Evolutionary conservation across 2,329 filamentous ascomycete genomes (phyloP).

Genomic region (Byssothecium circinans): DNA sequence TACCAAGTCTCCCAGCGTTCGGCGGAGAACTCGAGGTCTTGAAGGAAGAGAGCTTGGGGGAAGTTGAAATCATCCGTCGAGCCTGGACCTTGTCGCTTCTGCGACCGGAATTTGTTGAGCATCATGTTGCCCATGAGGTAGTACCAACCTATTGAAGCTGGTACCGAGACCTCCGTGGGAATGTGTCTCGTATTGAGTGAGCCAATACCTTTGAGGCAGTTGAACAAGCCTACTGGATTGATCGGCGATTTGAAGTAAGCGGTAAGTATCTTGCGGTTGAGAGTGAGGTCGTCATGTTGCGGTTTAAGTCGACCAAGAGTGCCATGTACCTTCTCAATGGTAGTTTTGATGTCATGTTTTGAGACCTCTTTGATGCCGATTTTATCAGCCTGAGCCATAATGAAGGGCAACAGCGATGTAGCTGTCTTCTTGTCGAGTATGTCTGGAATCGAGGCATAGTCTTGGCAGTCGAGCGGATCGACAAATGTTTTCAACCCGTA

Average conservation of each 20-base stretch:
- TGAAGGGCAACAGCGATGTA: slow-evolving; percentile 77
- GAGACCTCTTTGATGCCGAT: slow-evolving; percentile 88
- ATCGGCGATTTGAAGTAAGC: slow-evolving; percentile 82
- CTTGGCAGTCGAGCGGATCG: slow-evolving; percentile 37
- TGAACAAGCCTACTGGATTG: slow-evolving; percentile 76
- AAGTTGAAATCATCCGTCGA: slow-evolving; percentile 83
- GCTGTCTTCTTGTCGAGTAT: slow-evolving; percentile 79
- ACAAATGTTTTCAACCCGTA: slow-evolving; percentile 43
- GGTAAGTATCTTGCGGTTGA: slow-evolving; percentile 82
- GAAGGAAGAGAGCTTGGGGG: slow-evolving; percentile 75
- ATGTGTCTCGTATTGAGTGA: slow-evolving; percentile 48
- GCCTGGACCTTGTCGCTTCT: slow-evolving; percentile 76
- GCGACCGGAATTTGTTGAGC: slow-evolving; percentile 78
- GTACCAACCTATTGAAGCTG: slow-evolving; percentile 87
- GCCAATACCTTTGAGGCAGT: slow-evolving; percentile 77
- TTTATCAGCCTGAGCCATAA: slow-evolving; percentile 77
- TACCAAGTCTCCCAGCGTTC: slow-evolving; percentile 92
- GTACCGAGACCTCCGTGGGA: slow-evolving; percentile 64
- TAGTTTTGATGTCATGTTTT: slow-evolving; percentile 85
- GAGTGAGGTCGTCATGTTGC: slow-evolving; percentile 76
- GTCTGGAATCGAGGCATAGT: slow-evolving; percentile 77
- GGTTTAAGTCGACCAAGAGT: slow-evolving; percentile 77
- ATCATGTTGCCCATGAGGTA: slow-evolving; percentile 88
- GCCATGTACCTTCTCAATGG: slow-evolving; percentile 91
- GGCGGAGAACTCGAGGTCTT: slow-evolving; percentile 79